Percentiles rank a stretch among this genome's conserved stretches.
These are phyloP conservation scores for Eudorina sp. DNA, from an alignment of 139 green algal species.

Conservation along the genomic window DNA sequence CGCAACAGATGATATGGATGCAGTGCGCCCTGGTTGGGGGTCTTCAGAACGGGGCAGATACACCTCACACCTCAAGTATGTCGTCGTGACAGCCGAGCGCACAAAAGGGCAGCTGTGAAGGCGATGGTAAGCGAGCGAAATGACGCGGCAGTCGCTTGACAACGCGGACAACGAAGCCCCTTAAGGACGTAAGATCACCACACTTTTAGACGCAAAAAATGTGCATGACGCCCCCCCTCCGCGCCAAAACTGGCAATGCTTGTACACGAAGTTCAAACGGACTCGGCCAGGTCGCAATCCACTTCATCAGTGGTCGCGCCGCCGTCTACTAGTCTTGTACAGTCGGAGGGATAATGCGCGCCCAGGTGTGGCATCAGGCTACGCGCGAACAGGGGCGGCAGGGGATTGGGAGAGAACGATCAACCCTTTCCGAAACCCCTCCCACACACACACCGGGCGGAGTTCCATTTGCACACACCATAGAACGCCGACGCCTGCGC, in stretches of 20 bases:
- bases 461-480: too few relatives aligned
- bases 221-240: constrained; percentile 27
- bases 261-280: constrained; percentile 24
- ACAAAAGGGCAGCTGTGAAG: not conserved
- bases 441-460: not conserved
- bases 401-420: too few relatives aligned
- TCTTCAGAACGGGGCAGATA: too few relatives aligned
- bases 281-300: not conserved
- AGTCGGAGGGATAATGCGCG: not conserved
- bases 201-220: constrained; percentile 14
- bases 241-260: constrained; percentile 35
- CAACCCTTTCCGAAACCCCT: too few relatives aligned
- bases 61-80: too few relatives aligned
- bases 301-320: constrained; percentile 25
- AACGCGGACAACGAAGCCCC: not conserved
- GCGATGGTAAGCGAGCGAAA: constrained; percentile 11
- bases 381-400: too few relatives aligned
- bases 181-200: not conserved
- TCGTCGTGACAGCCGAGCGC: too few relatives aligned
- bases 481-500: constrained; percentile 15
- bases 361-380: too few relatives aligned
- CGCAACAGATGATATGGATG: constrained; percentile 38
- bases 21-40: constrained; percentile 18
- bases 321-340: constrained; percentile 20
- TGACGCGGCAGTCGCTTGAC: not conserved